A percentile compares a stretch with the other conserved stretches of the same genome.
These are phyloP conservation scores for Umbilicus rupestris DNA, from an alignment of 164 flowering plant species.

Conservation along the genomic window DNA sequence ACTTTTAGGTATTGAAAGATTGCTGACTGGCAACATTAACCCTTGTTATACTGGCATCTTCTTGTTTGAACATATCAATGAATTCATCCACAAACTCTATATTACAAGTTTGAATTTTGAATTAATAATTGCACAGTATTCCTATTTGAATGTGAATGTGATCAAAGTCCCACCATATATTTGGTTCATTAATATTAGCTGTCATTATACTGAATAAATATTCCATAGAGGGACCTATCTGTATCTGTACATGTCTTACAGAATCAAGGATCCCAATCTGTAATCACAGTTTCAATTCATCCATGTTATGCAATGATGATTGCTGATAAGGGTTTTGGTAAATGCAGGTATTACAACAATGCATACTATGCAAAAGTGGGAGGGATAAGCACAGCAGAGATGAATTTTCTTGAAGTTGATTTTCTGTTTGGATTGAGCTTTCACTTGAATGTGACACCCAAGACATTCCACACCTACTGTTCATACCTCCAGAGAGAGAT, in stretches of 20 bases:
- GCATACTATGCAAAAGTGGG: slow-evolving; percentile 95
- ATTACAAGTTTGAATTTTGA: too few relatives aligned
- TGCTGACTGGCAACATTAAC: too few relatives aligned
- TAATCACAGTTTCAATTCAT: too few relatives aligned
- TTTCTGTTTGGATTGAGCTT: slow-evolving; percentile 85
- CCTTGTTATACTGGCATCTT: not conserved
- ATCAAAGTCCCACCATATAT: not conserved
- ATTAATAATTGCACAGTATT: too few relatives aligned
- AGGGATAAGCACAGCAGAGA: slow-evolving; percentile 76
- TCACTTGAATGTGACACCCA: slow-evolving; percentile 75
- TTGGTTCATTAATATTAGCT: not conserved
- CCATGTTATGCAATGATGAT: too few relatives aligned
- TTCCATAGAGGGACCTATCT: slow-evolving; percentile 3
- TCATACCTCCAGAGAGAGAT: slow-evolving; percentile 58
- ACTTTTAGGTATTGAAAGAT: too few relatives aligned
- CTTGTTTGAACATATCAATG: not conserved
- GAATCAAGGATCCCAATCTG: too few relatives aligned
- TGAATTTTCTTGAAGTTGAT: slow-evolving; percentile 83
- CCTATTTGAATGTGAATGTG: too few relatives aligned
- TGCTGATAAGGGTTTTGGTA: not conserved
- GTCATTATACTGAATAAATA: not conserved
- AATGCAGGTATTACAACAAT: slow-evolving; percentile 80
- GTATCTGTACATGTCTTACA: not conserved
- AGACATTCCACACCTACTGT: slow-evolving; percentile 67
- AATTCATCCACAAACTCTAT: not conserved